Conservation (phyloP, 495 filamentous ascomycete genomes). For the Penicilliopsis zonata region DNA sequence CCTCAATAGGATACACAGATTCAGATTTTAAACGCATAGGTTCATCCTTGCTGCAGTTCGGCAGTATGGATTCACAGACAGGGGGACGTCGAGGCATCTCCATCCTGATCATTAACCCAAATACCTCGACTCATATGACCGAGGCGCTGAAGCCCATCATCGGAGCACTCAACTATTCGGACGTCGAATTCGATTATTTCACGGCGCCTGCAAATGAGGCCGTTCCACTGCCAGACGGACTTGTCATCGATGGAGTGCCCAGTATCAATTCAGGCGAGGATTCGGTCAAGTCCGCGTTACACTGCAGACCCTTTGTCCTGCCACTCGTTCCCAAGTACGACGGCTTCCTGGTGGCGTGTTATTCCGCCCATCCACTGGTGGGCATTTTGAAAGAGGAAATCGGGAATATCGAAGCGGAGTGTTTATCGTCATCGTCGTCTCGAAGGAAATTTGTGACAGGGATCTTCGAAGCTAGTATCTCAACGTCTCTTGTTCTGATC, state of each 20-base stretch:
- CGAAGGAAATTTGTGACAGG: constrained; percentile 53
- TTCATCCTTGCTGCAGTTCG: no score
- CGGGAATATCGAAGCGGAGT: constrained; percentile 17
- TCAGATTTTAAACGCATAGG: no score
- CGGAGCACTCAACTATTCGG: constrained; percentile 30
- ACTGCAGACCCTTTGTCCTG: constrained; percentile 45
- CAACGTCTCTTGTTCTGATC: constrained; percentile 38
- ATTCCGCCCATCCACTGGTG: constrained; percentile 77
- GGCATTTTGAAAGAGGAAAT: constrained; percentile 37
- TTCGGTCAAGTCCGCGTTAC: constrained; percentile 39
- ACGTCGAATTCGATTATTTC: constrained; percentile 42
- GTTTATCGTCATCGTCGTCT: constrained; percentile 7
- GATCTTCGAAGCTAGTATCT: constrained; percentile 76
- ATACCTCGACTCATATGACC: constrained; percentile 78
- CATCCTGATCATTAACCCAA: constrained; percentile 85
- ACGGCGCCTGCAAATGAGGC: constrained; percentile 33
- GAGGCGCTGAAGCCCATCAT: constrained; percentile 55
- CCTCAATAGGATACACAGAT: no score
- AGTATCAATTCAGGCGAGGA: constrained; percentile 39
- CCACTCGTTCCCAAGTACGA: constrained; percentile 44
- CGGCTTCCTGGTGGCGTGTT: constrained; percentile 80
- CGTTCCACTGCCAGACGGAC: constrained; percentile 16
- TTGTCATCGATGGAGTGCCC: constrained; percentile 16
- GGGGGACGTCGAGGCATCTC: no score
- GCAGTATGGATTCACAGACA: no score